Conservation (phyloP, 2,329 filamentous ascomycete species). For the Clonostachys rosea region DNA sequence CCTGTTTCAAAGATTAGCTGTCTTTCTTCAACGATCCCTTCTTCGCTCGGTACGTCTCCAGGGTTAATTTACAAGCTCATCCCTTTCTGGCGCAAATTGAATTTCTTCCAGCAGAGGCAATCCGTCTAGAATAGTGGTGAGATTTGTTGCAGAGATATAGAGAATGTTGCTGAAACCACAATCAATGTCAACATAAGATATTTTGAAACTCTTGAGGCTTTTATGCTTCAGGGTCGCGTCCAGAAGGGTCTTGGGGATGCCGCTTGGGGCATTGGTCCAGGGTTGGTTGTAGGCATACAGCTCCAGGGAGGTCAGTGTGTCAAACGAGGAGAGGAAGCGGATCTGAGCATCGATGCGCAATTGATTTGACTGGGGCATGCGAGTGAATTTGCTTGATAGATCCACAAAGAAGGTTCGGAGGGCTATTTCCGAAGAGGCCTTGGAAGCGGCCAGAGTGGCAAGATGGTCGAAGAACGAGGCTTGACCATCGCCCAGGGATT, state of each 20-base stretch:
- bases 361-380: too few species aligned
- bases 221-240: constrained; percentile 9
- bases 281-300: constrained; percentile 2
- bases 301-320: constrained; percentile 5
- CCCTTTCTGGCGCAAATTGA: too few species aligned
- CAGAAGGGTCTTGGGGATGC: constrained; percentile 2
- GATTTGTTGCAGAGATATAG: too few species aligned
- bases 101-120: too few species aligned
- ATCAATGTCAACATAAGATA: not conserved
- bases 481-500: not conserved
- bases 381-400: not conserved
- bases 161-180: too few species aligned
- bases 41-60: too few species aligned
- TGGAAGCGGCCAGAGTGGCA: not conserved
- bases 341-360: not conserved
- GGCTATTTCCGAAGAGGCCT: not conserved
- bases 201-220: constrained; percentile 4
- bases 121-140: too few species aligned
- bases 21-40: too few species aligned
- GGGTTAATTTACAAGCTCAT: too few species aligned
- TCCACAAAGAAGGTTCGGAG: constrained; percentile 3
- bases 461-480: constrained; percentile 2
- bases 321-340: constrained; percentile 8
- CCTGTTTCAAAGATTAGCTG: not conserved
- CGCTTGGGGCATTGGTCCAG: not conserved